Conservation (phyloP, 2,329 filamentous ascomycete genomes). For the Aphanocladium album region DNA sequence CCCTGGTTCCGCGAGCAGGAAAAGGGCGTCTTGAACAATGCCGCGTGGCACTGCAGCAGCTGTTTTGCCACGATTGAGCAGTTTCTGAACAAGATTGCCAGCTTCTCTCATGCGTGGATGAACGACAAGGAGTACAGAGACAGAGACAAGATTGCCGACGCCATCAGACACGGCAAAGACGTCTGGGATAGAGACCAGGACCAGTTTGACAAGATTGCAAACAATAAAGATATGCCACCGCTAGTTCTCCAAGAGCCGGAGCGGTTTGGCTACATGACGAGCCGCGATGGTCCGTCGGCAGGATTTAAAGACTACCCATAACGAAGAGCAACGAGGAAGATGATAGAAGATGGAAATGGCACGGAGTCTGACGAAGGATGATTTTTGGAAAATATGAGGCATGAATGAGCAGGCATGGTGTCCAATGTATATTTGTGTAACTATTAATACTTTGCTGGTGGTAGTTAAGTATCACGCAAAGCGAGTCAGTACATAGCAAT, state of each 20-base stretch:
- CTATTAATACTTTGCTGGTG: background rate
- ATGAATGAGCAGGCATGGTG: background rate
- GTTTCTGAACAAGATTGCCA: slow-evolving; percentile 50
- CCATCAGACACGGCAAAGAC: slow-evolving; percentile 48
- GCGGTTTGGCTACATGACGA: slow-evolving; percentile 41
- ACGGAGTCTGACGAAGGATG: background rate
- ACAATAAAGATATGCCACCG: slow-evolving; percentile 49
- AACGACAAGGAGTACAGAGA: slow-evolving; percentile 46
- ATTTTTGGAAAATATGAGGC: background rate
- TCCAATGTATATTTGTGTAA: background rate
- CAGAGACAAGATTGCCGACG: slow-evolving; percentile 41
- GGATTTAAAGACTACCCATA: slow-evolving; percentile 42
- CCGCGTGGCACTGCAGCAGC: slow-evolving; percentile 58
- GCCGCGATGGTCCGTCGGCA: slow-evolving; percentile 40
- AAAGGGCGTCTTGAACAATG: slow-evolving; percentile 41
- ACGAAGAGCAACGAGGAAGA: background rate
- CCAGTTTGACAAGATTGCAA: slow-evolving; percentile 42
- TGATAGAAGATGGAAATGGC: background rate
- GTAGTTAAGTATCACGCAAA: background rate
- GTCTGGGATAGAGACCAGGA: slow-evolving; percentile 48
- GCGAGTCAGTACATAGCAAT: background rate
- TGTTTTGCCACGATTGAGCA: slow-evolving; percentile 54
- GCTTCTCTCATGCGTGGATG: slow-evolving; percentile 50
- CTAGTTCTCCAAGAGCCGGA: slow-evolving; percentile 36
- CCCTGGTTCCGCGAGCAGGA: slow-evolving; percentile 36